Evolutionary conservation across 257 asterid species (phyloP).

Genomic region (Gardenia jasminoides): DNA sequence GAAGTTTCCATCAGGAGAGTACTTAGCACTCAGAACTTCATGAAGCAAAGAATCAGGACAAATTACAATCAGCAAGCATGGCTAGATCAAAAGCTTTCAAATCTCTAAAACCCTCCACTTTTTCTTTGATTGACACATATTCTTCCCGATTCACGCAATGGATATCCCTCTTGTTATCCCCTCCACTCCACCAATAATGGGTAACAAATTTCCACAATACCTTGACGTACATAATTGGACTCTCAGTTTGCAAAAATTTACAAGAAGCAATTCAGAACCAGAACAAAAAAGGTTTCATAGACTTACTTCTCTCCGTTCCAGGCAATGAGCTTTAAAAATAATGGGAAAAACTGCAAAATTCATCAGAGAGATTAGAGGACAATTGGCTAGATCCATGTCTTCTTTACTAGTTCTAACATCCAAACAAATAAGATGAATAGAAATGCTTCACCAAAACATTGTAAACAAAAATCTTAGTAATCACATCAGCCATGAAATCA

Average conservation of each 20-base stretch:
- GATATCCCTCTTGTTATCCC: too few species aligned
- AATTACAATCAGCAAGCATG: too few species aligned
- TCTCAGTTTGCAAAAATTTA: background rate
- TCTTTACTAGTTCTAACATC: background rate
- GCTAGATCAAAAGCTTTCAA: too few species aligned
- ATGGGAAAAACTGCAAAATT: constrained; percentile 81
- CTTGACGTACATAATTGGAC: background rate
- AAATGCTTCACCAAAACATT: background rate
- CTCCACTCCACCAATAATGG: too few species aligned
- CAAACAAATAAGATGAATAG: background rate
- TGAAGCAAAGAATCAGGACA: too few species aligned
- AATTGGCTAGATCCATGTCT: constrained; percentile 1
- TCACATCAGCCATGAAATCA: background rate
- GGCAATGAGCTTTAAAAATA: constrained; percentile 86
- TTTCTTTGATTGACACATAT: too few species aligned
- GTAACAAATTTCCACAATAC: background rate
- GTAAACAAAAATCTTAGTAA: background rate
- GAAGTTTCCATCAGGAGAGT: too few species aligned
- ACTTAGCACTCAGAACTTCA: too few species aligned
- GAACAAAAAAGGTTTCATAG: constrained; percentile 6
- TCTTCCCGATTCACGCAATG: too few species aligned
- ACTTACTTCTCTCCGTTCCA: constrained; percentile 96
- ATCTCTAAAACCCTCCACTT: too few species aligned
- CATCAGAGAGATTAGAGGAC: constrained; percentile 30
- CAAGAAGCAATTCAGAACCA: constrained; percentile 1